Base-by-base conservation (phyloP, 805 yeast species). In the Saccharomycopsis fibuligera region DNA sequence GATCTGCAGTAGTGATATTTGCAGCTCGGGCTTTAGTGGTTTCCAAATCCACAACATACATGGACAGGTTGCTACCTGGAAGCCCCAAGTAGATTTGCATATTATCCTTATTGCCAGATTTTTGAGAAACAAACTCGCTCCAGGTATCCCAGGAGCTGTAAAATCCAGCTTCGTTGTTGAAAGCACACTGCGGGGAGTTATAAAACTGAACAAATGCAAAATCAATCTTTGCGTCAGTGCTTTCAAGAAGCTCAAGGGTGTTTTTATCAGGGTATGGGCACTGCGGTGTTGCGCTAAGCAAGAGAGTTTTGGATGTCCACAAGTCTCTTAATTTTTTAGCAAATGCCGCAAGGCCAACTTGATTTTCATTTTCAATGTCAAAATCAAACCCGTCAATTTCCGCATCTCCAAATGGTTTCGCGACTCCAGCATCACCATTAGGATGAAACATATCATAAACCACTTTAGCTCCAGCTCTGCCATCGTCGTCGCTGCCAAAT, bases 381-480 rank as follows among this genome's bases (percentile, higher is more conserved):
- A 89, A 81, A 64, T 91, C 98, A 62, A 89, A 90, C 22, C 98
- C 98, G 64, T 91, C 97, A 41, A 91, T 72, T 24, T 82, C 65
- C 1, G 95, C 72, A 56, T 78, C 83, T 54, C 82, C 52, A 41
- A 51, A 51, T 16, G 54, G 54, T 37, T 45, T 51, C 4, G 17
- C 33, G 22, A 30, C 23, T 3, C 27, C 19, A 6, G 46, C 21
- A 35, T 86, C 88, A 50, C 35, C 81, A 57, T 22, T 31, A 25
- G 53, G 78, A 53, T 81, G 81, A 58, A 85, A 78, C 44, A 76
- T 76, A 54, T 79, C 68, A 75, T 86, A 83, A 36, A 82, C 61
- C 40, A 80, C 67, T 23, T 66, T 70, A 6, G 84, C 90, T 57
- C 77, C 79, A 1, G 60, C 61, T 57, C 74, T 76, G 39, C 87